Evolutionary conservation across 208 protist species (phyloP).

Genomic region (Leishmania tarentolae): DNA sequence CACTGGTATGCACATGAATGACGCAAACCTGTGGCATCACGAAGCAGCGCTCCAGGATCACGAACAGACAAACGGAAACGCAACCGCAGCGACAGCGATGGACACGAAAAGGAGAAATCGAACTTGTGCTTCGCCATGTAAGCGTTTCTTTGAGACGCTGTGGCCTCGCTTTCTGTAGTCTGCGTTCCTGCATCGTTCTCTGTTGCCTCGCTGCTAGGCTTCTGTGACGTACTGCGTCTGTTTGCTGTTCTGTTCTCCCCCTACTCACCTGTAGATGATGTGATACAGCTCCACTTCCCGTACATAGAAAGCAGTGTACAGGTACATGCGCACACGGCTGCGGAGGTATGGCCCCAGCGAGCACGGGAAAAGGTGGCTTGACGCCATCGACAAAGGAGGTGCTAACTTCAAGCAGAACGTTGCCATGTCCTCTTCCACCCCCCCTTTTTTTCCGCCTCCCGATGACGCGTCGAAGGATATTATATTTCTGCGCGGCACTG

Average conservation of each 20-base stretch:
- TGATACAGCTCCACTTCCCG: too few relatives aligned
- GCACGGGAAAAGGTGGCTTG: not conserved
- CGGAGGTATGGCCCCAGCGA: too few relatives aligned
- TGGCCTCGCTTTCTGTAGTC: not conserved
- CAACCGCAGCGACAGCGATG: not conserved
- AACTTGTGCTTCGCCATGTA: not conserved
- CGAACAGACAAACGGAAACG: not conserved
- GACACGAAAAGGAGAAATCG: too few relatives aligned
- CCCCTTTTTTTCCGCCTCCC: not conserved
- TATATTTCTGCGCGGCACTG: too few relatives aligned
- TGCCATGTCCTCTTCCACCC: not conserved
- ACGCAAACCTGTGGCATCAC: not conserved
- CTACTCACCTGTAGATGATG: not conserved
- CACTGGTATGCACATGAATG: not conserved
- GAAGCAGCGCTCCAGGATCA: not conserved
- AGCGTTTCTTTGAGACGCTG: not conserved
- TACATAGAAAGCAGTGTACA: not conserved
- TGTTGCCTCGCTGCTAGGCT: not conserved
- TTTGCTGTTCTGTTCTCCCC: not conserved
- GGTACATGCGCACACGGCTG: not conserved
- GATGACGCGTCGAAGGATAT: not conserved
- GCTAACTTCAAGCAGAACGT: not conserved
- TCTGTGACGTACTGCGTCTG: not conserved
- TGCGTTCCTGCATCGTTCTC: not conserved
- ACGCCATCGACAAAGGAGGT: not conserved